Evolutionary conservation across 148 eudicot genomes (phyloP), one percentile per base, ranked within the genome.

Genomic region (Silene uniflora): DNA sequence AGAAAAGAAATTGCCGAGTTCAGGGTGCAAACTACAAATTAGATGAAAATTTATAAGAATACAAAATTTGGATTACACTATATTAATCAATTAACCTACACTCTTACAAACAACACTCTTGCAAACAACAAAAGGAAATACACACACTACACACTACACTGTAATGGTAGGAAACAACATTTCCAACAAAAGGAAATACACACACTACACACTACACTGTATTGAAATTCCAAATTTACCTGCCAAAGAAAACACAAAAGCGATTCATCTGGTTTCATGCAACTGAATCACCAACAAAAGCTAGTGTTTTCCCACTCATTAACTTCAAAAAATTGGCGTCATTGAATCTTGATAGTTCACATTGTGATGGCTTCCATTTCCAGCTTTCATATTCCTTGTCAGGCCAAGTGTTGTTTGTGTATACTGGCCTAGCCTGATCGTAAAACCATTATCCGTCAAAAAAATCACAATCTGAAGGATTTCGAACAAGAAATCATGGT

Each of bases 191-290:
- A n/a, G n/a, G n/a, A n/a, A n/a, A n/a, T n/a, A n/a, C n/a, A n/a
- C n/a, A n/a, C n/a, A n/a, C n/a, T n/a, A n/a, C n/a, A n/a, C n/a
- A 47, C 21, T 10, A 65, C 10, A n/a, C n/a, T n/a, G n/a, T n/a
- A 42, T 39, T 21, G 55, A 24, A 27, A 14, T 32, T 52, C n/a
- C 32, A 16, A 23, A n/a, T 52, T 74, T 82, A 82, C 97, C 98
- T 94, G 97, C 98, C 97, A 94, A 24, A 91, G 88, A 62, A 94
- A 86, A 81, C 98, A 94, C 74, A 91, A 61, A 76, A 94, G 76
- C 27, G 97, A 79, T 27, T 83, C 85, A 83, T 83, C 77, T 83
- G 97, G 78, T 91, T 91, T 76, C 93, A 79, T 67, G 97, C 90
- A 81, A 91, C 93, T n/a, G 91, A 91, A 75, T 91, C 93, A 29